These are phyloP conservation scores for Fusarium sp. DNA, from an alignment of 2,329 filamentous ascomycete genomes.

Conservation along the genomic window DNA sequence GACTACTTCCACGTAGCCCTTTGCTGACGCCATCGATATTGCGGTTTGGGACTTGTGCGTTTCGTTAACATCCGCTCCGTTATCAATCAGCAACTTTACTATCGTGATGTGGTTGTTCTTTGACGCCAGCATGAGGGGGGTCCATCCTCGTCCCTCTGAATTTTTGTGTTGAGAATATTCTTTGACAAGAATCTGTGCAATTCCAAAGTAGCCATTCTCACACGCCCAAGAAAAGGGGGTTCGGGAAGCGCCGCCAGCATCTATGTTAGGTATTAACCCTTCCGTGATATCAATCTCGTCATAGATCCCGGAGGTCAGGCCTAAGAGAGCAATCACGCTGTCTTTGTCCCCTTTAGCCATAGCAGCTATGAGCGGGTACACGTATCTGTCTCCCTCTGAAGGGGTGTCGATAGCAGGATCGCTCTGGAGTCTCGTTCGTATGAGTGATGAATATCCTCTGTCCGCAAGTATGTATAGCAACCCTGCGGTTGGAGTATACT, in stretches of 20 bases:
- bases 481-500: background rate
- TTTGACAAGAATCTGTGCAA: fast-evolving
- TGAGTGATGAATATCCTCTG: background rate
- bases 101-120: fast-evolving
- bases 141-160: fast-evolving
- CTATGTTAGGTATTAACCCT: fast-evolving
- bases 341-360: constrained; percentile 6
- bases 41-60: fast-evolving
- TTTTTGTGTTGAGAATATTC: fast-evolving
- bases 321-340: background rate
- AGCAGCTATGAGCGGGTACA: constrained; percentile 24
- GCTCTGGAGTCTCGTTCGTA: background rate
- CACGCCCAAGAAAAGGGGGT: background rate
- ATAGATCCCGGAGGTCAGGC: fast-evolving
- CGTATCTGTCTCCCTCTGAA: constrained; percentile 1
- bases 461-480: constrained; percentile 34
- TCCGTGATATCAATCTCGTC: background rate
- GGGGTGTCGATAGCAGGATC: background rate
- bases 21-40: fast-evolving
- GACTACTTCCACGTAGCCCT: fast-evolving
- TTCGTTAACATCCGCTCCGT: fast-evolving
- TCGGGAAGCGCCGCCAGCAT: fast-evolving
- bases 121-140: fast-evolving
- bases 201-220: fast-evolving
- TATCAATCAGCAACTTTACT: fast-evolving